phyloP scores from a whole-genome alignment of 2,329 filamentous ascomycete species.

The Epichloe hybrida region DNA sequence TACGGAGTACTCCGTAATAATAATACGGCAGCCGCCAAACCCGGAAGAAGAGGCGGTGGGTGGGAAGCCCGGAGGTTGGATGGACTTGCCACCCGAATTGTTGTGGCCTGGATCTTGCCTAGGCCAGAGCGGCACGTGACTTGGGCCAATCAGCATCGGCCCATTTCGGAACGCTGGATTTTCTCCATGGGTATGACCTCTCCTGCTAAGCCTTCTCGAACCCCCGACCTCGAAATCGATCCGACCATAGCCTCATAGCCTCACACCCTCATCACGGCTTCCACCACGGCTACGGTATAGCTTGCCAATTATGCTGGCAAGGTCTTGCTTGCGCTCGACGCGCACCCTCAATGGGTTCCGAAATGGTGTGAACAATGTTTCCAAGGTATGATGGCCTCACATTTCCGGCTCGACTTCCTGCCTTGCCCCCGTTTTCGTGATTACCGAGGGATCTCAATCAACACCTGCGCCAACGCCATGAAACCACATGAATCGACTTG shows the following conservation, averaged over 20 bases:
- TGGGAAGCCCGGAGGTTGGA: not conserved
- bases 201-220: constrained; percentile 25
- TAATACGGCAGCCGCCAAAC: not conserved
- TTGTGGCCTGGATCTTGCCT: constrained; percentile 2
- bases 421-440: not conserved
- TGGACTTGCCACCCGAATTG: not conserved
- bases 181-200: constrained; percentile 24
- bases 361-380: constrained; percentile 57
- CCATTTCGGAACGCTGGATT: constrained; percentile 31
- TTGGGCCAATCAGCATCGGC: constrained; percentile 26
- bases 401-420: constrained; percentile 13
- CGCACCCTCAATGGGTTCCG: constrained; percentile 69
- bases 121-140: constrained; percentile 21
- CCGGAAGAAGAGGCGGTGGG: not conserved
- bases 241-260: constrained; percentile 16
- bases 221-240: constrained; percentile 24
- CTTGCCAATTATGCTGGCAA: constrained; percentile 72
- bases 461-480: constrained; percentile 11
- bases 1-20: too few species aligned
- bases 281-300: constrained; percentile 24
- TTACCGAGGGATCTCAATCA: constrained; percentile 17
- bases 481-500: constrained; percentile 17
- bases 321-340: constrained; percentile 79
- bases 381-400: constrained; percentile 49
- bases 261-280: constrained; percentile 20